Percentiles rank a stretch among this genome's conserved stretches.
phyloP scores from a whole-genome alignment of 768 basidiomycete genomes.

The Mrakia gelida region DNA sequence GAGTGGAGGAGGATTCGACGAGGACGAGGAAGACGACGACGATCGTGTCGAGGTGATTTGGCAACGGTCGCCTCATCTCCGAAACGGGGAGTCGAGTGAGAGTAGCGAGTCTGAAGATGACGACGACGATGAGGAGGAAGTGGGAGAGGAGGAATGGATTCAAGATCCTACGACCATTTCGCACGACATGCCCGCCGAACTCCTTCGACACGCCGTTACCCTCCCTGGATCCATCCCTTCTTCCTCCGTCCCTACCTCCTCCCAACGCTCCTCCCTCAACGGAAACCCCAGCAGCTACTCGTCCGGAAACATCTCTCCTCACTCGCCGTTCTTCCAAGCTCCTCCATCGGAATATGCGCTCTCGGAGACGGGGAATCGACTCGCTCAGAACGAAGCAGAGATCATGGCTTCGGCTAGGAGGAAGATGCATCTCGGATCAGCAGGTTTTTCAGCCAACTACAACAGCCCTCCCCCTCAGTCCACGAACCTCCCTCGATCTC shows the following conservation, averaged over 20 bases:
- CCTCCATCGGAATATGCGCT: background rate
- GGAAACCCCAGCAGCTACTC: background rate
- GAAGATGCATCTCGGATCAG: slow-evolving; percentile 5
- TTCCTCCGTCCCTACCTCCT: background rate
- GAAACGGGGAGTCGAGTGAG: background rate
- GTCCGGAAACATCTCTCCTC: background rate
- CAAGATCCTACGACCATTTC: background rate
- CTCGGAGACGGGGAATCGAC: background rate
- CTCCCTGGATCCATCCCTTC: background rate
- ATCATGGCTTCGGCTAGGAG: slow-evolving; percentile 12
- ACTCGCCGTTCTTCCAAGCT: background rate
- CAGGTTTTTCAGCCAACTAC: background rate
- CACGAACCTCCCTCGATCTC: background rate
- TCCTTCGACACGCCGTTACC: background rate
- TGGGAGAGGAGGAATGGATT: slow-evolving; percentile 15
- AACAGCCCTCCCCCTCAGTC: background rate
- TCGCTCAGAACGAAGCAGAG: slow-evolving; percentile 9
- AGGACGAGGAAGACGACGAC: background rate
- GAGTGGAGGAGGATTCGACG: background rate
- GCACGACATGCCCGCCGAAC: background rate
- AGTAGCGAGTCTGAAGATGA: background rate
- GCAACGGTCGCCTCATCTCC: background rate
- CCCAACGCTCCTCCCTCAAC: background rate
- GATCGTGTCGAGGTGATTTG: slow-evolving; percentile 7
- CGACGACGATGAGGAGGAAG: background rate